A percentile compares a stretch with the other conserved stretches of the same genome.
Conservation (phyloP, 441 rosid species). For the Bruguiera hainesii region DNA sequence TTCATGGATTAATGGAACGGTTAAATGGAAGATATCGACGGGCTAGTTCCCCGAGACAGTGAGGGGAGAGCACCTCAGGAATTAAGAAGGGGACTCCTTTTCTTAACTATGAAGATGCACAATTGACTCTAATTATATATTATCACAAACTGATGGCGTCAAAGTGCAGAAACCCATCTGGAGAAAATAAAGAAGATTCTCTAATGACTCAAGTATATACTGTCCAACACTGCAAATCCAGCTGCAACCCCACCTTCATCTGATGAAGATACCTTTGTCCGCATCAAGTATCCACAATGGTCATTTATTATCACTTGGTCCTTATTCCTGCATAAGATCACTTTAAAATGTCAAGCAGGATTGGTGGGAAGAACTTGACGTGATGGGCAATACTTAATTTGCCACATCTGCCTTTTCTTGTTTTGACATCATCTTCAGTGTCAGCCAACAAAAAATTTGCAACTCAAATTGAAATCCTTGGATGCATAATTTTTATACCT, state of each 20-base stretch:
- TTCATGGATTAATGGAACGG: too few relatives aligned
- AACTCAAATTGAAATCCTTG: not conserved
- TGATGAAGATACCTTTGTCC: conserved; percentile 90
- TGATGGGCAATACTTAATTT: not conserved
- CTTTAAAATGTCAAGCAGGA: conserved; percentile 5
- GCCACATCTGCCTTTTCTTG: not conserved
- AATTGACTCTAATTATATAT: too few relatives aligned
- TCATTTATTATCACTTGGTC: conserved; percentile 75
- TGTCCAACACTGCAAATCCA: conserved; percentile 91
- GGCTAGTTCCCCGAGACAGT: too few relatives aligned
- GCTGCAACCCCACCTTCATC: conserved; percentile 97
- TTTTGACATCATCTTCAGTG: not conserved
- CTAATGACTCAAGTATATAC: conserved; percentile 69
- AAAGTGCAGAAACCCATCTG: not conserved
- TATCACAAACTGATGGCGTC: too few relatives aligned
- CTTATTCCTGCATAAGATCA: conserved; percentile 63
- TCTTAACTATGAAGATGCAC: too few relatives aligned
- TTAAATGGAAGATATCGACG: too few relatives aligned
- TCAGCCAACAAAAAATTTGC: not conserved
- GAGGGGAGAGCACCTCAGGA: too few relatives aligned
- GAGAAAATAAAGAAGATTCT: conserved; percentile 4
- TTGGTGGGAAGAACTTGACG: not conserved
- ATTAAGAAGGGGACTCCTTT: too few relatives aligned
- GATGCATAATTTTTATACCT: conserved; percentile 46
- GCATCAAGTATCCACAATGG: conserved; percentile 82